Evolutionary conservation across 352 stramenopile genomes (phyloP), one percentile per base, ranked within the genome.

Genomic region (Phytopythium helicoides): DNA sequence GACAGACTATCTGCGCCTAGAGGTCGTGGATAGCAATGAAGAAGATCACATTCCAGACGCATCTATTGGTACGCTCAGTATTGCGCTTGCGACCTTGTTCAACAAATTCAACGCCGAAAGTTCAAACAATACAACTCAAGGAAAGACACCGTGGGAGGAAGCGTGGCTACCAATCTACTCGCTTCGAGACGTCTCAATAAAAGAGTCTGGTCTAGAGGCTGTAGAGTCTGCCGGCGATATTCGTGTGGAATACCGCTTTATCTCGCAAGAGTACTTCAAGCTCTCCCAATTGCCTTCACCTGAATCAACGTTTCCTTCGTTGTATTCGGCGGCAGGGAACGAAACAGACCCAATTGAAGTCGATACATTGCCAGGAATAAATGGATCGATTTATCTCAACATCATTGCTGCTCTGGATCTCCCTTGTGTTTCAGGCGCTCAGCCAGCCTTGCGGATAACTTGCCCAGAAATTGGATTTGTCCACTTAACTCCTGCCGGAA

Each of bases 21-120:
- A 73, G 28, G 73, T 80, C 0, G 38, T 85, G 3, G 73, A 85
- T 48, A 79, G 64, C 36, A 80, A 80, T 47, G 68, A 81, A 66
- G 73, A 85, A 60, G 70, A 81, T n/a, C 61, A 79, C 35, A 40
- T 81, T 6, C 62, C 70, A 3, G 71, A 81, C 31, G 70, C 60
- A 14, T 61, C 66, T 9, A 81, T 85, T n/a, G 70, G 73, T 8
- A 40, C 45, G 0, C 45, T 73, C 18, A 57, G 62, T 16, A 53
- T 81, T 19, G 68, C 67, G 18, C 18, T 71, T 1, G 37, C 45
- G 2, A 68, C 65, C 26, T 44, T 81, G 6, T 71, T 81, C 31
- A 52, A 65, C 10, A 48, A 62, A 45, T 31, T 56, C 22, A 28
- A 5, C 14, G 19, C 6, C 12, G 1, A 36, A 11, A 4, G 26